Evolutionary conservation across 208 protist genomes (phyloP).

Genomic region (Trichomonas vaginalis): DNA sequence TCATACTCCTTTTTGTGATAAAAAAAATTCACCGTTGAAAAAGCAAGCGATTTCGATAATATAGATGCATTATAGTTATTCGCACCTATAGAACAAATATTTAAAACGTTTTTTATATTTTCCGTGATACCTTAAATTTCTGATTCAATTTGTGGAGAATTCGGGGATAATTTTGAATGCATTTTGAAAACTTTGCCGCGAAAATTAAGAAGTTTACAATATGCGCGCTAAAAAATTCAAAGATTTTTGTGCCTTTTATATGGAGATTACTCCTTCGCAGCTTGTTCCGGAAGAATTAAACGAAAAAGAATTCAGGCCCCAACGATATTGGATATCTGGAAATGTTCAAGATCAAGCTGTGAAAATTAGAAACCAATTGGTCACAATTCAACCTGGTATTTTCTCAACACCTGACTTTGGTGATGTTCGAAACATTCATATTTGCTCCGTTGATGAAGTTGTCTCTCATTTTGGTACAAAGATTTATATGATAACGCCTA

Average conservation of each 20-base stretch:
- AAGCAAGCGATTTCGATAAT: too few relatives aligned
- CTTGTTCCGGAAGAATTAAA: not conserved
- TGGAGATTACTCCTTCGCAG: not conserved
- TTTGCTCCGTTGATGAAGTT: not conserved
- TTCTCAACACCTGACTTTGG: not conserved
- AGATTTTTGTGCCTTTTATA: not conserved
- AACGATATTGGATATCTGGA: not conserved
- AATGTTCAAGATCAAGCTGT: not conserved
- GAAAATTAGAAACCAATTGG: not conserved
- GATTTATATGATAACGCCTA: not conserved
- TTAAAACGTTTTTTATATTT: too few relatives aligned
- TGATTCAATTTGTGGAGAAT: too few relatives aligned
- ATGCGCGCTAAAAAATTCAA: not conserved
- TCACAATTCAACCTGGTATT: not conserved
- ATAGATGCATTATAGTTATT: too few relatives aligned
- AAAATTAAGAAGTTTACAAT: not conserved
- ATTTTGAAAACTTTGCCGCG: too few relatives aligned
- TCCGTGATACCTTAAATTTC: too few relatives aligned
- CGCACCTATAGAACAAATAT: too few relatives aligned
- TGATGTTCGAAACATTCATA: not conserved
- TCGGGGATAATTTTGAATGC: too few relatives aligned
- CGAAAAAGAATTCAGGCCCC: not conserved
- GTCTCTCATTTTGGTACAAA: not conserved
- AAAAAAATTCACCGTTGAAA: too few relatives aligned
- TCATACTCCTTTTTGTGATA: too few relatives aligned